Percentiles rank a stretch among this genome's conserved stretches.
Conservation (phyloP, 2,329 filamentous ascomycete species). For the Shiraia bambusicola region DNA sequence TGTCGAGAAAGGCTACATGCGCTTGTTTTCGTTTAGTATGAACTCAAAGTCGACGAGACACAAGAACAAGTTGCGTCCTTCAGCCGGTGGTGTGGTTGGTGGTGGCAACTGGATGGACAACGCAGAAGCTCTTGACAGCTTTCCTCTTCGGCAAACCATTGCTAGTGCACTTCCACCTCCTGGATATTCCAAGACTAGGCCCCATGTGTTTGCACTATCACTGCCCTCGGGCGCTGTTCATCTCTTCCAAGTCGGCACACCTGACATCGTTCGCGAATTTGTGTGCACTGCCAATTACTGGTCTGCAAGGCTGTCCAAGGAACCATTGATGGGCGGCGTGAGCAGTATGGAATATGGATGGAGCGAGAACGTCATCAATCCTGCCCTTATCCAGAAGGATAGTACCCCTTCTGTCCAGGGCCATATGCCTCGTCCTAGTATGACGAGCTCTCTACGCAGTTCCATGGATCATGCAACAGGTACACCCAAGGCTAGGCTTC, state of each 20-base stretch:
- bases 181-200: slow-evolving; percentile 86
- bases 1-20: slow-evolving; percentile 90
- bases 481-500: slow-evolving; percentile 65
- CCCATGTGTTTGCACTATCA: slow-evolving; percentile 91
- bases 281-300: slow-evolving; percentile 96
- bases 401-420: slow-evolving; percentile 35
- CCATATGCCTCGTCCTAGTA: slow-evolving; percentile 52
- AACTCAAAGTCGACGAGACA: slow-evolving; percentile 70
- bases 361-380: slow-evolving; percentile 77
- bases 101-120: slow-evolving; percentile 99
- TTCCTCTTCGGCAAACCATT: slow-evolving; percentile 86
- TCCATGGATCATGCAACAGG: slow-evolving; percentile 59
- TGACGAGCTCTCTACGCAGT: slow-evolving; percentile 63
- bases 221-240: slow-evolving; percentile 92
- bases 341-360: slow-evolving; percentile 98
- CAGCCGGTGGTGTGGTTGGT: slow-evolving; percentile 72
- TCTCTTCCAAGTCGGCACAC: slow-evolving; percentile 95
- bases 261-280: slow-evolving; percentile 92
- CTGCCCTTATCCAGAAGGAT: slow-evolving; percentile 48
- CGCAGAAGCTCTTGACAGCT: slow-evolving; percentile 83
- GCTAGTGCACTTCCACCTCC: slow-evolving; percentile 86
- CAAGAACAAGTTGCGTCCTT: slow-evolving; percentile 60
- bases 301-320: slow-evolving; percentile 91
- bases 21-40: slow-evolving; percentile 88
- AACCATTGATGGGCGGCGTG: slow-evolving; percentile 87